Evolutionary conservation across 305 asterid species (phyloP).

Genomic region (Nicotiana rustica): DNA sequence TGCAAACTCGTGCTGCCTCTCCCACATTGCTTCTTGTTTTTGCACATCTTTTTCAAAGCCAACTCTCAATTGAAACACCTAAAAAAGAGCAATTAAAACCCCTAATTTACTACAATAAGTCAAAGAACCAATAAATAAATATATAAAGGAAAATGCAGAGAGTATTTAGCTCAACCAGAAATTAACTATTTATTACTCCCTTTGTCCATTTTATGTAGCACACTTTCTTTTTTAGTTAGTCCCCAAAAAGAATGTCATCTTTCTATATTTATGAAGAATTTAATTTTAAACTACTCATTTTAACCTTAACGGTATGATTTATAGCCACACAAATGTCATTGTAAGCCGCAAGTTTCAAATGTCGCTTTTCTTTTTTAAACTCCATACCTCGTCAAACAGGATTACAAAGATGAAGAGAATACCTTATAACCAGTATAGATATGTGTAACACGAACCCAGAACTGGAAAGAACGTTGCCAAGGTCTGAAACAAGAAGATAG

Average conservation of each 20-base stretch:
- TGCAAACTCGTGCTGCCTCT: constrained; percentile 81
- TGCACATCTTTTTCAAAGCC: constrained; percentile 71
- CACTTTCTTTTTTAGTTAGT: no score
- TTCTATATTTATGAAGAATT: no score
- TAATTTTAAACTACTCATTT: no score
- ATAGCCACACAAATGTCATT: no score
- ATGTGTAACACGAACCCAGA: constrained; percentile 88
- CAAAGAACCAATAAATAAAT: neutral
- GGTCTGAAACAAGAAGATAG: constrained; percentile 62
- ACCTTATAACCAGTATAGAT: constrained; percentile 97
- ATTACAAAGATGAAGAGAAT: neutral
- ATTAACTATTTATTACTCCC: neutral
- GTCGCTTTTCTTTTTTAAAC: no score
- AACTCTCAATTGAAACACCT: constrained; percentile 85
- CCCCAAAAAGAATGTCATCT: no score
- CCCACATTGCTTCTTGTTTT: constrained; percentile 89
- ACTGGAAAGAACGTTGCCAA: constrained; percentile 90
- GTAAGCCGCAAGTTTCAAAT: no score
- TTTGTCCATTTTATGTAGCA: no score
- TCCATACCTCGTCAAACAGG: no score
- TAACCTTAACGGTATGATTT: no score
- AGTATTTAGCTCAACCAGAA: neutral
- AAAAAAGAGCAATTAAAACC: neutral
- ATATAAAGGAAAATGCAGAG: neutral
- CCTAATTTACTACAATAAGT: neutral